phyloP scores from a whole-genome alignment of 352 stramenopile species.

The Phytophthora cryptogea region DNA sequence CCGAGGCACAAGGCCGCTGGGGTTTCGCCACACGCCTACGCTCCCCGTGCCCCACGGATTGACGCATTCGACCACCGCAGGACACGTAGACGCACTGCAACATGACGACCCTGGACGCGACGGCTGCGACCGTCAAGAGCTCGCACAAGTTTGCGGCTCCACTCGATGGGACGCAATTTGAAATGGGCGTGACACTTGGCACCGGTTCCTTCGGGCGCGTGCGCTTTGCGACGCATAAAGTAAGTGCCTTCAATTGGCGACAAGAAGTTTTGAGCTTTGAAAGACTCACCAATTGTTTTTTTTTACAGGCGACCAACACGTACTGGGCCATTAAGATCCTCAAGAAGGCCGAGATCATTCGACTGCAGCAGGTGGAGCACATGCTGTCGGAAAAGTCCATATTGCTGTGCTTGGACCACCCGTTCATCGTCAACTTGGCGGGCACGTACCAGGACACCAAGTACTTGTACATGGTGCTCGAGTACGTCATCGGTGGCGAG shows the following conservation, averaged over 20 bases:
- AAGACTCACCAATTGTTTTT: not conserved
- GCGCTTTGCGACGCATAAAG: conserved; percentile 95
- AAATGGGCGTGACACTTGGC: conserved; percentile 96
- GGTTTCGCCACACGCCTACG: conserved; percentile 28
- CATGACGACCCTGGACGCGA: conserved; percentile 33
- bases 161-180: conserved; percentile 90
- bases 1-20: conserved; percentile 28
- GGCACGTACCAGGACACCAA: conserved; percentile 95
- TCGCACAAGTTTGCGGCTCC: conserved; percentile 64
- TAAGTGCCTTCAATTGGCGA: conserved; percentile 29
- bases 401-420: conserved; percentile 91
- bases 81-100: conserved; percentile 7
- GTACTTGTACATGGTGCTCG: conserved; percentile 98
- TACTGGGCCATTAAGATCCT: conserved; percentile 98
- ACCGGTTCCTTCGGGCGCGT: conserved; percentile 97
- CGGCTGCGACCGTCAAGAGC: conserved; percentile 30
- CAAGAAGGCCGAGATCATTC: conserved; percentile 97
- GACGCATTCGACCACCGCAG: conserved; percentile 31
- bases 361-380: conserved; percentile 96
- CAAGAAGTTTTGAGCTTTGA: not conserved
- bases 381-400: conserved; percentile 98
- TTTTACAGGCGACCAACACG: conserved; percentile 79
- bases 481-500: conserved; percentile 97
- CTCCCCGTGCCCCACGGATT: conserved; percentile 17
- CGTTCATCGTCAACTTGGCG: conserved; percentile 96